Conservation (phyloP, 345 rosid genomes). For the Gossypium anomalum region DNA sequence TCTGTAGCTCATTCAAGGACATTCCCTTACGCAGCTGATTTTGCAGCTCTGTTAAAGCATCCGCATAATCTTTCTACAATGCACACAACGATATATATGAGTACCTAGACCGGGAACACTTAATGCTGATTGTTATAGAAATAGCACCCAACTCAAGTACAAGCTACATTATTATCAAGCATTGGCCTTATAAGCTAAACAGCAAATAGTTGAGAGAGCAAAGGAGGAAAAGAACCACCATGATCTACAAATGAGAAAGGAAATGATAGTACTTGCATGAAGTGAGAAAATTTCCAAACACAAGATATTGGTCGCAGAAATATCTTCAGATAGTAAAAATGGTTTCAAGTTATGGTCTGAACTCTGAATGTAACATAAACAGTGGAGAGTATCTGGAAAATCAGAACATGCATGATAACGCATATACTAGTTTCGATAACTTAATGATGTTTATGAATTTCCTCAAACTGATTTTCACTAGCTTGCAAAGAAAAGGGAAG, state of each 20-base stretch:
- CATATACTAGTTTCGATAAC: not conserved
- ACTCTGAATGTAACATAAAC: not conserved
- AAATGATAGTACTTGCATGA: not conserved
- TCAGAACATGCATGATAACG: not conserved
- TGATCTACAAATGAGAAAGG: not conserved
- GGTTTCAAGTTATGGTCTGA: not conserved
- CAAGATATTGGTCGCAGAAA: not conserved
- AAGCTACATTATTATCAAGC: not conserved
- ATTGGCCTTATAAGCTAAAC: conserved; percentile 2
- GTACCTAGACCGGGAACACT: not conserved
- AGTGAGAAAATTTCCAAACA: not conserved
- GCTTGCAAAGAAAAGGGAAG: not conserved
- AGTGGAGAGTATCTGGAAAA: not conserved
- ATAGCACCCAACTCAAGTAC: not conserved
- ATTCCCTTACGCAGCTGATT: conserved; percentile 40
- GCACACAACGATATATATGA: conserved; percentile 16
- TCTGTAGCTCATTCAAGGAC: conserved; percentile 38
- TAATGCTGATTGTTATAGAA: not conserved
- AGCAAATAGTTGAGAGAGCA: not conserved
- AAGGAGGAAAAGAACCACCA: conserved; percentile 2
- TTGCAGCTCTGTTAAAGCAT: conserved; percentile 51
- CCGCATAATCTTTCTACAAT: conserved; percentile 46
- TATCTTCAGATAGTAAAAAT: not conserved
- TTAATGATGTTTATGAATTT: not conserved
- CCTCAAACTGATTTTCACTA: not conserved